Conservation (phyloP, 768 basidiomycete genomes). For the Trametes coccinea region DNA sequence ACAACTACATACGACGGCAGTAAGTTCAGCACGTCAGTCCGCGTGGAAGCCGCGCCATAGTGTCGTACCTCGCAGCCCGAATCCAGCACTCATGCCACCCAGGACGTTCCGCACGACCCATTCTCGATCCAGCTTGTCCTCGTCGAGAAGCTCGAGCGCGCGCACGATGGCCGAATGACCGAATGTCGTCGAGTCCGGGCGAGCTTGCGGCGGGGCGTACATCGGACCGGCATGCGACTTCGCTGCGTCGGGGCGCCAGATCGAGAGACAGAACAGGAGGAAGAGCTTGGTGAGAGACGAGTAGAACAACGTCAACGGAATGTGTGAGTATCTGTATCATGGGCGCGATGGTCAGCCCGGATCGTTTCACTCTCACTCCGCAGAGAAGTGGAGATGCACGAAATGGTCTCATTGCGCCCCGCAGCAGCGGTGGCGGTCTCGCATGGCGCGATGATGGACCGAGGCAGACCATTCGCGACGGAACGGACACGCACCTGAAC, state of each 20-base stretch:
- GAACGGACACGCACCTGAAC: conserved; percentile 48
- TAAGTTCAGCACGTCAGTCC: neutral
- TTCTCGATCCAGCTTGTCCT: conserved; percentile 74
- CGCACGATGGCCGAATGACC: conserved; percentile 38
- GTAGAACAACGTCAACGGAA: conserved; percentile 79
- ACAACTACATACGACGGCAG: conserved; percentile 54
- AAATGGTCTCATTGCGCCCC: neutral
- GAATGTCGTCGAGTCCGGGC: conserved; percentile 31
- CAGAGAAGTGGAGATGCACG: too few relatives aligned
- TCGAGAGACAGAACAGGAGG: conserved; percentile 76
- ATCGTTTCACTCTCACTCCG: neutral
- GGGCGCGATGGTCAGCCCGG: neutral
- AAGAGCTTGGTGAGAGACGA: conserved; percentile 85
- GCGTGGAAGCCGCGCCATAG: neutral
- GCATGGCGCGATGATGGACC: neutral
- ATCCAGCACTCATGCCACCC: conserved; percentile 86
- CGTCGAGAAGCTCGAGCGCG: conserved; percentile 62
- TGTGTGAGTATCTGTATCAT: conserved; percentile 58
- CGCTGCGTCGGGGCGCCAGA: conserved; percentile 60
- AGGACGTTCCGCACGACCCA: conserved; percentile 84
- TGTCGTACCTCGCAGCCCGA: conserved; percentile 71
- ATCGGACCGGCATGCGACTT: conserved; percentile 15
- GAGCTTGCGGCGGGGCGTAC: neutral
- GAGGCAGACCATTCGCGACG: neutral
- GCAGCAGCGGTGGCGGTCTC: neutral